phyloP scores from a whole-genome alignment of 805 yeast species.

The Deakozyma indianensis region DNA sequence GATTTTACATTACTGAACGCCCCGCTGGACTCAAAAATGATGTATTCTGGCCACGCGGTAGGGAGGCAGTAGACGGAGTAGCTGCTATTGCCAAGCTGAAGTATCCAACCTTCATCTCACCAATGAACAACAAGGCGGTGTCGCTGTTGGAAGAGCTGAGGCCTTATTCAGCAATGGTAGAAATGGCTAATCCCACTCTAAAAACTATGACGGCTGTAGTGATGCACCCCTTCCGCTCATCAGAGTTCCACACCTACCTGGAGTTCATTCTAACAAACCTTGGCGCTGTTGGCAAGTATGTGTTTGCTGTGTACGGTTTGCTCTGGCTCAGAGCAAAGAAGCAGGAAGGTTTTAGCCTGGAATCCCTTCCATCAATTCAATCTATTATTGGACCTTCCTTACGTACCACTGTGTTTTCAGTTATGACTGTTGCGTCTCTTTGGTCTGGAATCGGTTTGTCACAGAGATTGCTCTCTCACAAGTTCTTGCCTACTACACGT shows the following conservation, averaged over 20 bases:
- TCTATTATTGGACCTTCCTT: constrained; percentile 13
- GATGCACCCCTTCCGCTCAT: constrained; percentile 5
- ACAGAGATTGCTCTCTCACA: constrained; percentile 19
- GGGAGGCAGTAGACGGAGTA: constrained; percentile 18
- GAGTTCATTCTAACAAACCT: constrained; percentile 14
- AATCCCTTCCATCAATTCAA: constrained; percentile 4
- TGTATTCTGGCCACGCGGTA: constrained; percentile 21
- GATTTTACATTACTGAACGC: constrained; percentile 16
- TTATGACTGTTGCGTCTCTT: constrained; percentile 22
- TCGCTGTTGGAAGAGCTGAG: constrained; percentile 9
- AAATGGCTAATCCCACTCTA: neutral
- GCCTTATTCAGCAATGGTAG: neutral
- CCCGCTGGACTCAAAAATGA: constrained; percentile 18
- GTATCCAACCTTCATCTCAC: constrained; percentile 21
- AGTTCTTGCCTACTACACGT: constrained; percentile 19
- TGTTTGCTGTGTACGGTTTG: constrained; percentile 17
- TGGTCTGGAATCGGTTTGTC: constrained; percentile 26
- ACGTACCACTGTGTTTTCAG: constrained; percentile 20
- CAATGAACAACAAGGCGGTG: constrained; percentile 13
- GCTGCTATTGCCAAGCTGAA: constrained; percentile 16
- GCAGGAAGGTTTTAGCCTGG: neutral
- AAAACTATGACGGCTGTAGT: neutral
- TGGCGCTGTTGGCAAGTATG: constrained; percentile 14
- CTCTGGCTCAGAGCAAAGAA: constrained; percentile 8
- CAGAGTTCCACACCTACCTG: constrained; percentile 12